Evolutionary conservation across 805 yeast genomes (phyloP).

Genomic region (Saccharomycopsis fibuligera): DNA sequence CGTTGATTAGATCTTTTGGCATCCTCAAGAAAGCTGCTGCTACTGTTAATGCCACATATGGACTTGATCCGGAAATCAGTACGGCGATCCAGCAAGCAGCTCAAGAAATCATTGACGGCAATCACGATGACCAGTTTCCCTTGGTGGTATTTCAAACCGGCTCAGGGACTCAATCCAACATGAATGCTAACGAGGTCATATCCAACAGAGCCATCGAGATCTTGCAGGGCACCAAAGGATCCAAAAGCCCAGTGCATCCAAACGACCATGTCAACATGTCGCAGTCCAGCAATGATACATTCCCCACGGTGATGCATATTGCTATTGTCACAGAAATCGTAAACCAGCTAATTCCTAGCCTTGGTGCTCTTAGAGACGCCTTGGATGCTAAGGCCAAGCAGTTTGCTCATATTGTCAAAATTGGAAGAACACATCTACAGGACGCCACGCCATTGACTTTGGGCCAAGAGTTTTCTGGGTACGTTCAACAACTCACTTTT

Average conservation of each 20-base stretch:
- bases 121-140: conserved; percentile 90
- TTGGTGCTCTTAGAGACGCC: conserved; percentile 68
- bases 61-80: conserved; percentile 80
- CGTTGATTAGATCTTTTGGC: conserved; percentile 88
- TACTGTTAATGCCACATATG: conserved; percentile 74
- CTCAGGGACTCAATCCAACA: conserved; percentile 96
- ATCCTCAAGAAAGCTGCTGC: conserved; percentile 92
- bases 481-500: conserved; percentile 85
- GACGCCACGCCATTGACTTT: conserved; percentile 97
- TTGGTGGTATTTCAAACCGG: conserved; percentile 98
- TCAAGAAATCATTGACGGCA: conserved; percentile 87
- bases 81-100: conserved; percentile 88
- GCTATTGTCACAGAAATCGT: conserved; percentile 91
- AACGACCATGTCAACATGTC: conserved; percentile 98
- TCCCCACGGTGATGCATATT: conserved; percentile 99
- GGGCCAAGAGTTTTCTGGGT: conserved; percentile 97
- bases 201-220: conserved; percentile 96
- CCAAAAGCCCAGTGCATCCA: conserved; percentile 93
- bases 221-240: conserved; percentile 85
- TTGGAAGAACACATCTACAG: conserved; percentile 97
- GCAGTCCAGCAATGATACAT: conserved; percentile 97
- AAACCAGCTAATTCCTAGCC: conserved; percentile 70
- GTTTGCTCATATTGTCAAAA: conserved; percentile 84
- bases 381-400: conserved; percentile 72
- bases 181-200: conserved; percentile 98